Percentiles rank a stretch among this genome's conserved stretches.
Evolutionary conservation across 2,329 filamentous ascomycete species (phyloP).

Genomic region (Cytospora schulzeri): DNA sequence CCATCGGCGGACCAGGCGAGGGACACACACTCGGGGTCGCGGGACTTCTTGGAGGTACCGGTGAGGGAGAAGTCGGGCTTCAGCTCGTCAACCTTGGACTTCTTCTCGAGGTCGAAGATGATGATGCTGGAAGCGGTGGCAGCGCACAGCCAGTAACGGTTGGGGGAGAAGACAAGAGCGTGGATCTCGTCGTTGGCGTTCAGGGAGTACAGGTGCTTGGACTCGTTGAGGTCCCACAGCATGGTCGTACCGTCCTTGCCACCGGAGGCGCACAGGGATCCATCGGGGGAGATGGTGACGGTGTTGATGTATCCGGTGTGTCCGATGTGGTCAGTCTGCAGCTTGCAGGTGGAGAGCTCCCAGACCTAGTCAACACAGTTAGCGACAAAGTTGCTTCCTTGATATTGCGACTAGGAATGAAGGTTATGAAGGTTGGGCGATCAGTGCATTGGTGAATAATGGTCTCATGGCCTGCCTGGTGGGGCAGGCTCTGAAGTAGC

Average conservation of each 20-base stretch:
- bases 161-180: conserved; percentile 99
- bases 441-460: conserved; percentile 89
- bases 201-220: conserved; percentile 99
- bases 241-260: conserved; percentile 99
- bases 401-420: not conserved
- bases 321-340: conserved; percentile 99
- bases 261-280: conserved; percentile 97
- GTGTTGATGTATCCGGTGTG: conserved; percentile 99
- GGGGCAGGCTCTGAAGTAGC: conserved; percentile 98
- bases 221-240: conserved; percentile 99
- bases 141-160: conserved; percentile 99
- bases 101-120: conserved; percentile 99
- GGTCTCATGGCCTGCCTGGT: conserved; percentile 85
- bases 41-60: conserved; percentile 85
- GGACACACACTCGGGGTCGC: conserved; percentile 96
- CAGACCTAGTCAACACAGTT: conserved; percentile 71
- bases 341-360: conserved; percentile 98
- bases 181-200: conserved; percentile 99
- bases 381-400: conserved; percentile 29
- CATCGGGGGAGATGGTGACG: conserved; percentile 99
- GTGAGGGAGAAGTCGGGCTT: conserved; percentile 96
- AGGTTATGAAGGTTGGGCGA: conserved; percentile 39
- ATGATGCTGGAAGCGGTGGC: conserved; percentile 97
- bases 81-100: conserved; percentile 99
- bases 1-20: conserved; percentile 98